Percentiles rank a stretch among this genome's conserved stretches.
These are phyloP conservation scores for Scutellaria barbata DNA, from an alignment of 257 asterid species.

Conservation along the genomic window DNA sequence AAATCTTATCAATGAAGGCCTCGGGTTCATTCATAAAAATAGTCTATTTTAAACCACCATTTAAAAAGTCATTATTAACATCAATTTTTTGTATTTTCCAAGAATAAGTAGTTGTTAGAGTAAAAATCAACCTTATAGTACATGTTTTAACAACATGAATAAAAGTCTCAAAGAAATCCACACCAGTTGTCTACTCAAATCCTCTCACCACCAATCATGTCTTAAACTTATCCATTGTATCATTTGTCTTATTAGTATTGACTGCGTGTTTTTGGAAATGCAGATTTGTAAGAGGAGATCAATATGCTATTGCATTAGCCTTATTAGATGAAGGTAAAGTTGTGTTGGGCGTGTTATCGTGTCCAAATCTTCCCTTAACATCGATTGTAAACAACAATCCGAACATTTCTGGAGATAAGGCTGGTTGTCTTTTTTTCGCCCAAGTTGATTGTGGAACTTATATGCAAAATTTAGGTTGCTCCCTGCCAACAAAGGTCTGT, in stretches of 20 bases:
- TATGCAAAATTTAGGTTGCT: constrained; percentile 82
- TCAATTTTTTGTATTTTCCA: too few species aligned
- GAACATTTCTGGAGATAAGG: constrained; percentile 48
- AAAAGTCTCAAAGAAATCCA: too few species aligned
- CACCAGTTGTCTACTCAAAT: too few species aligned
- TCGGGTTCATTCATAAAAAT: too few species aligned
- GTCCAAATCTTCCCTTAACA: constrained; percentile 91
- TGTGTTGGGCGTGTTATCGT: constrained; percentile 90
- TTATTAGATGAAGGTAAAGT: constrained; percentile 92
- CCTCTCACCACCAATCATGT: too few species aligned
- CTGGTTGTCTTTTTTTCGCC: constrained; percentile 85
- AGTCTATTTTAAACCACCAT: too few species aligned
- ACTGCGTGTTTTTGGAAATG: constrained; percentile 36
- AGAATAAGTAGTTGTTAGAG: too few species aligned
- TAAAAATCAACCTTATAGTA: too few species aligned
- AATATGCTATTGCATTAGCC: constrained; percentile 95
- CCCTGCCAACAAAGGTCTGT: constrained; percentile 63
- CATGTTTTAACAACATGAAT: too few species aligned
- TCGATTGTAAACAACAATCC: constrained; percentile 51
- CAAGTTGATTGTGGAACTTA: constrained; percentile 81
- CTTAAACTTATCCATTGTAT: too few species aligned
- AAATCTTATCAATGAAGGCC: too few species aligned
- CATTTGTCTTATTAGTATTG: neutral
- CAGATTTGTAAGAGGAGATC: constrained; percentile 93
- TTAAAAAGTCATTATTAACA: too few species aligned